These are phyloP conservation scores for Ploettnerulaceae sp. DNA, from an alignment of 2,329 filamentous ascomycete genomes.

Conservation along the genomic window DNA sequence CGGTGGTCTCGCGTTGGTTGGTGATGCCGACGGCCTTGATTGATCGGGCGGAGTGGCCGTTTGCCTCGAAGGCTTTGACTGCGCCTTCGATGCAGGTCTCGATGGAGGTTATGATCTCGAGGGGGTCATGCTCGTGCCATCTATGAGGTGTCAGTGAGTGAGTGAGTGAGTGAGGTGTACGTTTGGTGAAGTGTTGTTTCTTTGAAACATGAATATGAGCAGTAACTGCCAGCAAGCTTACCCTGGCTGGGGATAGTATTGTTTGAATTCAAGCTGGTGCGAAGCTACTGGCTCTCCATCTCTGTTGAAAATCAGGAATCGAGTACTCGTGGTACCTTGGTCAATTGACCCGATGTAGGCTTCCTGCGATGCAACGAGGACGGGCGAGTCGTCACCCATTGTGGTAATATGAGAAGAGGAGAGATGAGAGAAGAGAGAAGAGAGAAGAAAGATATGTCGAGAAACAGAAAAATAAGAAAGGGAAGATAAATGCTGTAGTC, in stretches of 20 bases:
- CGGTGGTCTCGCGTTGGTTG: constrained; percentile 77
- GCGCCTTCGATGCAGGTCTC: constrained; percentile 72
- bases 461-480: constrained; percentile 6
- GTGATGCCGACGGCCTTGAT: constrained; percentile 73
- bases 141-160: constrained; percentile 41
- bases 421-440: background rate
- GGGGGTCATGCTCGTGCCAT: constrained; percentile 81
- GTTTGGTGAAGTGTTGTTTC: background rate
- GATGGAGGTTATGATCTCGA: constrained; percentile 67
- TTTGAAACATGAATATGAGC: background rate
- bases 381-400: constrained; percentile 11
- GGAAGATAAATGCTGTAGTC: too few relatives aligned
- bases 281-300: constrained; percentile 71
- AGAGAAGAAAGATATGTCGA: background rate
- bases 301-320: constrained; percentile 86
- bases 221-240: constrained; percentile 42
- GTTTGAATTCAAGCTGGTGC: constrained; percentile 83
- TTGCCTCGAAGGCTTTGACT: constrained; percentile 60
- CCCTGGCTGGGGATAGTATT: constrained; percentile 81
- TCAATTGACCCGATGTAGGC: constrained; percentile 72
- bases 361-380: constrained; percentile 14
- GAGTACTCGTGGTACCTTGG: constrained; percentile 82
- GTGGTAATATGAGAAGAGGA: background rate
- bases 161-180: background rate
- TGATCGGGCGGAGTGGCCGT: constrained; percentile 61